Evolutionary conservation across 805 yeast species (phyloP).

Genomic region (Schizosaccharomyces octosporus): DNA sequence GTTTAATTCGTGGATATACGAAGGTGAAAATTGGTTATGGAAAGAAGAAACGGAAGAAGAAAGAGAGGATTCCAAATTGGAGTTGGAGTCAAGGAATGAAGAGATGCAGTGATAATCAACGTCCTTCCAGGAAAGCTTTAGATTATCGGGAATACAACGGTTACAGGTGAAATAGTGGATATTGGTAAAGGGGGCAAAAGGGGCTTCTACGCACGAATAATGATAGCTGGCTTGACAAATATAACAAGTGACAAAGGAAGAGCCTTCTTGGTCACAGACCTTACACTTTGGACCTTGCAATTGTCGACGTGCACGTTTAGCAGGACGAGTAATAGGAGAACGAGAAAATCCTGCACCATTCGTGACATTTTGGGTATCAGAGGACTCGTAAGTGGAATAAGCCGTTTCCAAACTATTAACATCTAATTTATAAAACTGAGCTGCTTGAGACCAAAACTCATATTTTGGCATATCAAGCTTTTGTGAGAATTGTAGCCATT

Average conservation of each 20-base stretch:
- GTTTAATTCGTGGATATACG: too few species aligned
- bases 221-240: neutral
- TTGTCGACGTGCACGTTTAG: neutral
- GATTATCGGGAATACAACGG: neutral
- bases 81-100: neutral
- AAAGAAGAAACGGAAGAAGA: neutral
- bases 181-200: neutral
- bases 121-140: neutral
- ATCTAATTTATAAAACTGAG: neutral
- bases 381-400: neutral
- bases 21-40: neutral
- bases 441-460: neutral
- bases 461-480: neutral
- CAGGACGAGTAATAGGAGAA: neutral
- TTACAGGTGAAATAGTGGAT: neutral
- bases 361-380: neutral
- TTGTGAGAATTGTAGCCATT: neutral
- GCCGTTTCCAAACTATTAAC: neutral
- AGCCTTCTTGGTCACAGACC: neutral
- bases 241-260: neutral
- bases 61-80: conserved; percentile 20
- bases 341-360: neutral
- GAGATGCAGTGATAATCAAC: neutral
- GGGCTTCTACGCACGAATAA: neutral
- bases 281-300: neutral